These are phyloP conservation scores for Verticillium nubilum DNA, from an alignment of 2,329 filamentous ascomycete species.

Conservation along the genomic window DNA sequence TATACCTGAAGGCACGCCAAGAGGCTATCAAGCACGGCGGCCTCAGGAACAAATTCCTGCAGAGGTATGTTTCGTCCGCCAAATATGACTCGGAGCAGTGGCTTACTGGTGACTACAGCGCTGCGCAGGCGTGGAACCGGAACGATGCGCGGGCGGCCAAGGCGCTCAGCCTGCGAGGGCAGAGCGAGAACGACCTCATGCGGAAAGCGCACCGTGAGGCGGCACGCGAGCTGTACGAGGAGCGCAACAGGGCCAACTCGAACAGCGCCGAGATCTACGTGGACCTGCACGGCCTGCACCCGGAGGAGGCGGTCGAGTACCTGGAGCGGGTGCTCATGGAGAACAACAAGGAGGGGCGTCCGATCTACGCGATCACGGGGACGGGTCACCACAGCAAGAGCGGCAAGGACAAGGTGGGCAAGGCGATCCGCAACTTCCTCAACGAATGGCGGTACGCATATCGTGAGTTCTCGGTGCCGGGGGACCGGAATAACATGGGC, in stretches of 20 bases:
- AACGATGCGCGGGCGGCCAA: constrained; percentile 96
- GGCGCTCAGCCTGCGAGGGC: constrained; percentile 85
- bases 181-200: constrained; percentile 97
- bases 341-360: constrained; percentile 65
- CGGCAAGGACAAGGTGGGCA: constrained; percentile 97
- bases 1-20: constrained; percentile 89
- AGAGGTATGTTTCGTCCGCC: constrained; percentile 58
- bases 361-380: constrained; percentile 93
- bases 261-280: constrained; percentile 75
- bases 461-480: constrained; percentile 91
- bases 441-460: constrained; percentile 96
- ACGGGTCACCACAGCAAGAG: constrained; percentile 98
- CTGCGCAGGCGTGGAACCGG: constrained; percentile 96
- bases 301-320: constrained; percentile 94
- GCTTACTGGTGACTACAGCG: constrained; percentile 43
- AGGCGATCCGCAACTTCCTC: constrained; percentile 82
- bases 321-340: constrained; percentile 82
- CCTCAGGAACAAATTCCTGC: constrained; percentile 92
- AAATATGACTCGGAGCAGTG: neutral
- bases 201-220: constrained; percentile 94
- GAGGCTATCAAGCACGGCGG: constrained; percentile 98
- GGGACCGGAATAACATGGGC: constrained; percentile 78
- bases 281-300: constrained; percentile 96
- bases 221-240: constrained; percentile 85
- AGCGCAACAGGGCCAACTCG: constrained; percentile 70